Conservation (phyloP, 2,329 filamentous ascomycete species). For the Aspergillus sp. region DNA sequence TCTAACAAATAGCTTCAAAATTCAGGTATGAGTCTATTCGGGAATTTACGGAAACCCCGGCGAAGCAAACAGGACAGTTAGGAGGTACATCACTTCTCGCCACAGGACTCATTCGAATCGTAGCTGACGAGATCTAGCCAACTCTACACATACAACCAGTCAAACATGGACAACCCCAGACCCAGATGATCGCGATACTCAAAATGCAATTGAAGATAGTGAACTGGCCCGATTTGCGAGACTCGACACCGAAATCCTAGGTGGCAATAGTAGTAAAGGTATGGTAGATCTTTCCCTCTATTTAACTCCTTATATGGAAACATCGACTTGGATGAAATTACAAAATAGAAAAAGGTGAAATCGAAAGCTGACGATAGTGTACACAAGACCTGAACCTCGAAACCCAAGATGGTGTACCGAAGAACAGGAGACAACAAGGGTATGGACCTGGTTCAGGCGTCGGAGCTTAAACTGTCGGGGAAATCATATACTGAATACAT, state of each 20-base stretch:
- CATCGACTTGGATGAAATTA: conserved; percentile 12
- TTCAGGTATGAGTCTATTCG: conserved; percentile 55
- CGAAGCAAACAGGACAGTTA: conserved; percentile 54
- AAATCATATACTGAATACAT: conserved; percentile 5
- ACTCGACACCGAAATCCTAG: conserved; percentile 32
- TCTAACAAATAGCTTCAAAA: background rate
- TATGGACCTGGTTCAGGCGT: conserved; percentile 53
- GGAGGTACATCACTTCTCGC: conserved; percentile 38
- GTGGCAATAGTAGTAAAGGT: conserved; percentile 36
- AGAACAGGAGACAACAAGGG: conserved; percentile 47
- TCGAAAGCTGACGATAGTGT: conserved; percentile 36
- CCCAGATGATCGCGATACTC: conserved; percentile 3
- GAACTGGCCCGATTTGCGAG: conserved; percentile 43
- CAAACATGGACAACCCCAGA: conserved; percentile 28
- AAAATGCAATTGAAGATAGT: conserved; percentile 49
- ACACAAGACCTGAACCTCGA: conserved; percentile 33
- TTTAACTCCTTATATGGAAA: conserved; percentile 24
- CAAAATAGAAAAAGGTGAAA: conserved; percentile 16
- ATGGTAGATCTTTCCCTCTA: conserved; percentile 23
- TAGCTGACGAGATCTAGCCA: conserved; percentile 10
- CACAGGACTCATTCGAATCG: background rate
- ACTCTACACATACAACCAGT: conserved; percentile 28
- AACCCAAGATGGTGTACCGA: conserved; percentile 33
- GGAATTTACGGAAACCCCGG: conserved; percentile 45
- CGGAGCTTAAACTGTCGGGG: conserved; percentile 41